phyloP scores from a whole-genome alignment of 257 asterid genomes.

The Forsythia suspensa region DNA sequence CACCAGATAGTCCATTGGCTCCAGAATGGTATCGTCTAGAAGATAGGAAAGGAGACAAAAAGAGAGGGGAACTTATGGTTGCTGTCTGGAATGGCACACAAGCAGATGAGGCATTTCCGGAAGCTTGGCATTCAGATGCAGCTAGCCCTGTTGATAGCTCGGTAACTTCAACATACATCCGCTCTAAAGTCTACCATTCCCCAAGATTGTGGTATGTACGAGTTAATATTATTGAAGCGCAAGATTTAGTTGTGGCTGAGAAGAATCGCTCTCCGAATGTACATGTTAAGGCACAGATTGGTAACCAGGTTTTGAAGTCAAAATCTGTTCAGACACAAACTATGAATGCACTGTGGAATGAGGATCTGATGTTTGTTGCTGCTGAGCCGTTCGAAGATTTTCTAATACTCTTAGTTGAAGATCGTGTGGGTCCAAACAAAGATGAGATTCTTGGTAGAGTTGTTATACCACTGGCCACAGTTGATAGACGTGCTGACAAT shows the following conservation, averaged over 20 bases:
- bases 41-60: slow-evolving; percentile 66
- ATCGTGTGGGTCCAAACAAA: slow-evolving; percentile 63
- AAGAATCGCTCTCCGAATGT: slow-evolving; percentile 59
- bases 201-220: slow-evolving; percentile 91
- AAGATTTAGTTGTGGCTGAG: slow-evolving; percentile 65
- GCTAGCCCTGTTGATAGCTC: slow-evolving; percentile 50
- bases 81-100: slow-evolving; percentile 97
- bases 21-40: slow-evolving; percentile 90
- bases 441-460: slow-evolving; percentile 69
- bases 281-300: slow-evolving; percentile 69
- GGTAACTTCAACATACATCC: slow-evolving; percentile 47
- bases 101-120: slow-evolving; percentile 96
- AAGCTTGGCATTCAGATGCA: slow-evolving; percentile 90
- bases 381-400: slow-evolving; percentile 93
- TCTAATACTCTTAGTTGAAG: slow-evolving; percentile 70
- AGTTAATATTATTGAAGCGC: slow-evolving; percentile 80
- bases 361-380: slow-evolving; percentile 86
- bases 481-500: slow-evolving; percentile 69
- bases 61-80: slow-evolving; percentile 76
- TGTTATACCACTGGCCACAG: slow-evolving; percentile 58
- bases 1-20: slow-evolving; percentile 97
- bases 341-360: slow-evolving; percentile 69
- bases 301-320: slow-evolving; percentile 71
- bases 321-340: slow-evolving; percentile 55
- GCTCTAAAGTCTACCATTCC: slow-evolving; percentile 84